Evolutionary conservation across 176 grass and related monocot genomes (phyloP), one percentile per base, ranked within the genome.

Genomic region (Metroxylon sagu): DNA sequence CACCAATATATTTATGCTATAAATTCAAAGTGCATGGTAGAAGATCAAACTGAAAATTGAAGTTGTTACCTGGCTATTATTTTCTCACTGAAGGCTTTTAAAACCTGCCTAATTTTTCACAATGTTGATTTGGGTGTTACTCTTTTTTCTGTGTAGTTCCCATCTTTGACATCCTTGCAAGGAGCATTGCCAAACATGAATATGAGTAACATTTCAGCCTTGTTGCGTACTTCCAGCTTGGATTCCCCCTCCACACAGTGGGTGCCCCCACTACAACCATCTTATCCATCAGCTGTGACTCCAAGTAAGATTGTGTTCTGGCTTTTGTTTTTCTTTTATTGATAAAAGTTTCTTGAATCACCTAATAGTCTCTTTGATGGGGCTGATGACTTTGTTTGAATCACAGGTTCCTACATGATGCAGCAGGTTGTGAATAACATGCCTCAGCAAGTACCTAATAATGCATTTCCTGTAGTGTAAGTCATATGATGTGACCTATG

Each of bases 81-180:
- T 39, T 39, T 39, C 31, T 39, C 2, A 2, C 31, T 39, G 31
- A 2, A 39, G 31, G 31, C 21, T 39, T 10, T 39, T 39, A 12
- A 8, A 39, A 39, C 7, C 7, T 39, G 31, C 7, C 7, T 0
- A 39, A 8, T 39, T 39, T 39, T 39, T 39, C 6, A 39, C 31
- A 12, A 39, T 39, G 31, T 39, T 39, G 7, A 39, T 39, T 12
- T 39, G 31, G 7, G 10, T 78, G 25, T 66, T 54, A 17, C 19
- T 50, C 16, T 51, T 29, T 28, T 14, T 55, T 49, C 23, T 64
- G 7, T 64, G 26, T 75, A 88, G 79, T 82, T 88, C 48, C 75
- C 79, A 50, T 75, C 71, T 79, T 72, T 88, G 49, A 52, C 66
- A 26, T 82, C 75, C 5, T 62, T 88, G 74, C 79, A 82, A 79